Base-by-base conservation (phyloP, 2,329 filamentous ascomycete genomes). In the Aspergillus fijiensis region DNA sequence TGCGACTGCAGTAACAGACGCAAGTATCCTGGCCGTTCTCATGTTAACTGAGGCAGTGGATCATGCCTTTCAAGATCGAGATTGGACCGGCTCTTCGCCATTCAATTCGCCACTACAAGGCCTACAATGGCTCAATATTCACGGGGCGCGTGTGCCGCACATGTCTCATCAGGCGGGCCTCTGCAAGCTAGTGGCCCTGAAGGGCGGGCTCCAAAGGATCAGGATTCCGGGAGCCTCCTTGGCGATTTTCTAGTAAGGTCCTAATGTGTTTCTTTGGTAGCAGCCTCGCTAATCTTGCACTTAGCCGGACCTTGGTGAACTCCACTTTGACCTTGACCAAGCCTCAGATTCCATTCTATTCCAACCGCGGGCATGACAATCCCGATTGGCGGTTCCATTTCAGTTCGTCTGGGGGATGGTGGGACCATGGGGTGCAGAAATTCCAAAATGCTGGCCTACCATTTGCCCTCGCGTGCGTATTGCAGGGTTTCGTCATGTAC, bases 251-350 rank as follows among this genome's bases (percentile, higher is more conserved):
- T 58, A 52, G 56, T 58, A 49, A 11, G 56, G 47, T 3, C n/a
- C 5, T 14, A 4, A 4, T 5, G 1, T 21, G 1, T 21, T 21
- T 6, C 4, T 21, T 19, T 23, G 14, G 7, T 3, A n/a, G 27
- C 10, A 19, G 16, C 16, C 16, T n/a, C 19, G 10, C 50, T 35
- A 51, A 45, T 16, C 35, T 9, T 7, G 2, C 7, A 9, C 12
- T 10, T 21, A 58, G 56, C 23, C 56, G 56, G n/a, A 27, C 49
- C n/a, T 31, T 58, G n/a, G 56, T 58, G 2, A 58, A 58, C 31
- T 52, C 56, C 14, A 58, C 56, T 6, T 47, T 58, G 12, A 52
- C 49, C 21, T 35, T 58, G 10, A 52, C 49, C 3, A 23, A 23
- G 16, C 56, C 56, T 3, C 49, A 50, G 16, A 21, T 58, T 10